These are phyloP conservation scores for Francoa sonchifolia DNA, from an alignment of 441 rosid genomes.

Conservation along the genomic window DNA sequence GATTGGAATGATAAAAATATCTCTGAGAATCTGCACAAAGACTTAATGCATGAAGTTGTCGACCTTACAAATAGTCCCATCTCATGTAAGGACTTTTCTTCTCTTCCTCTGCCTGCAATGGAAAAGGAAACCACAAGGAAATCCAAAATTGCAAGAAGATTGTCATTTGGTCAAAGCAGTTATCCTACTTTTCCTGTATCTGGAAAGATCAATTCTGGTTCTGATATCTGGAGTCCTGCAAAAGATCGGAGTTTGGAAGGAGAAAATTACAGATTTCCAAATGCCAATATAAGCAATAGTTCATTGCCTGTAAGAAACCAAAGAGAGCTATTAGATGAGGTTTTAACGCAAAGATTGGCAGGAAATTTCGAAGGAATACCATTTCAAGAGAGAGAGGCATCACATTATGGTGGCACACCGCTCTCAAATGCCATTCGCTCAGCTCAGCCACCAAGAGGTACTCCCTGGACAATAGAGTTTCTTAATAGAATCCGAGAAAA, in stretches of 20 bases:
- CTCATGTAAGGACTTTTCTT: conserved; percentile 25
- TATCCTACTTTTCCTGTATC: conserved; percentile 33
- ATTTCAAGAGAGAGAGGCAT: conserved; percentile 30
- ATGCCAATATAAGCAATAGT: conserved; percentile 15
- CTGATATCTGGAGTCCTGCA: conserved; percentile 24
- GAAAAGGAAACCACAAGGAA: conserved; percentile 31
- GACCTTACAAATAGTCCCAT: conserved; percentile 25
- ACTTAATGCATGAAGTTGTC: conserved; percentile 45
- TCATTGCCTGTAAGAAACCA: conserved; percentile 23
- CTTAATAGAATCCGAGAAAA: conserved; percentile 75
- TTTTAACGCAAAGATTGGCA: conserved; percentile 26
- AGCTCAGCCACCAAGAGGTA: conserved; percentile 37
- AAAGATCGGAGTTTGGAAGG: conserved; percentile 20
- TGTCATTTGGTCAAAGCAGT: conserved; percentile 33
- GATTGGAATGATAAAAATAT: conserved; percentile 21
- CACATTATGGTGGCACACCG: conserved; percentile 49
- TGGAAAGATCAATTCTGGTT: conserved; percentile 30
- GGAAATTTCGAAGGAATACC: conserved; percentile 20
- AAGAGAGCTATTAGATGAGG: conserved; percentile 28
- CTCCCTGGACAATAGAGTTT: conserved; percentile 94
- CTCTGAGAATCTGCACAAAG: conserved; percentile 26
- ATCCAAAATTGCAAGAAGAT: conserved; percentile 37
- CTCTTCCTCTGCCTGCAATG: conserved; percentile 30
- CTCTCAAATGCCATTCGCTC: conserved; percentile 53
- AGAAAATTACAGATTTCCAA: conserved; percentile 13